Conservation (phyloP, 176 grass and related monocot genomes). For the Triticum dicoccoides region DNA sequence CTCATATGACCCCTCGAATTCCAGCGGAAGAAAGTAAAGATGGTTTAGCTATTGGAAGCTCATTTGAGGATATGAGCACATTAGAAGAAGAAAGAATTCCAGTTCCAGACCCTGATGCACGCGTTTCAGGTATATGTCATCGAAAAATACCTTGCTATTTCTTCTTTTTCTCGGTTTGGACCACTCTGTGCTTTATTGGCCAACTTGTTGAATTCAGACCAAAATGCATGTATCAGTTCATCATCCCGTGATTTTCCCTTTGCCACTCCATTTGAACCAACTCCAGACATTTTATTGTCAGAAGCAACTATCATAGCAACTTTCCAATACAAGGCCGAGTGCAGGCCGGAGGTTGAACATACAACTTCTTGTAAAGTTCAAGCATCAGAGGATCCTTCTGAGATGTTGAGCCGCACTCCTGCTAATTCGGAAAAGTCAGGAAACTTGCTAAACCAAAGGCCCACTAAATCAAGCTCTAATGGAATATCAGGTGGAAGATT, state of each 20-base stretch:
- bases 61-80: constrained; percentile 8
- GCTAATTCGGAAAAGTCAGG: constrained; percentile 15
- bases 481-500: constrained; percentile 20
- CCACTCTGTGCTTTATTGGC: neutral
- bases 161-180: constrained; percentile 4
- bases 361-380: constrained; percentile 27
- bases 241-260: constrained; percentile 21
- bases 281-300: constrained; percentile 29
- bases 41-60: too few relatives aligned
- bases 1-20: too few relatives aligned
- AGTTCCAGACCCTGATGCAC: constrained; percentile 17
- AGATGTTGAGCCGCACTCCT: neutral
- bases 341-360: constrained; percentile 18
- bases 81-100: constrained; percentile 28
- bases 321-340: constrained; percentile 52
- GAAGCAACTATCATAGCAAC: constrained; percentile 36
- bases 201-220: constrained; percentile 22
- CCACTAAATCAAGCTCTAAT: constrained; percentile 34
- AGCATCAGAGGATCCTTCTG: constrained; percentile 30
- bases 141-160: neutral
- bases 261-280: constrained; percentile 23
- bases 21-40: too few relatives aligned
- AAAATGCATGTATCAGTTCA: constrained; percentile 39
- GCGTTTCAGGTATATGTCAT: constrained; percentile 55
- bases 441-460: constrained; percentile 19